phyloP scores from a whole-genome alignment of 2,329 filamentous ascomycete species.

The Zymoseptoria ardabiliae region DNA sequence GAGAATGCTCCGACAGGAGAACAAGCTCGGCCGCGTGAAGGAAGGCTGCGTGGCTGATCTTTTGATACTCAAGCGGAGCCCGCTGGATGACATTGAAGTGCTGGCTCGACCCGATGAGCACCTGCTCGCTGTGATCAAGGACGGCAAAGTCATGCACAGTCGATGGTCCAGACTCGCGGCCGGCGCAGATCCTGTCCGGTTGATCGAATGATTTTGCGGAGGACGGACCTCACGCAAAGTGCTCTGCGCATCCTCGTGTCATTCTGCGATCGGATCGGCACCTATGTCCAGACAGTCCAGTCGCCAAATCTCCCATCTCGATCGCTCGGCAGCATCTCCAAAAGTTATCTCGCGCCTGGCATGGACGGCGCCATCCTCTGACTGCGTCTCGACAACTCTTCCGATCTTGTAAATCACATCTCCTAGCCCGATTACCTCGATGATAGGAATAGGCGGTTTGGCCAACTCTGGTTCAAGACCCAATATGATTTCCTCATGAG shows the following conservation, averaged over 20 bases:
- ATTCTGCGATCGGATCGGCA: conserved; percentile 16
- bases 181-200: conserved; percentile 12
- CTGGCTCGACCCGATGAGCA: conserved; percentile 43
- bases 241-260: neutral
- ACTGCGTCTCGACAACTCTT: conserved; percentile 13
- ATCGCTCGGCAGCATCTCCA: conserved; percentile 31
- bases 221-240: conserved; percentile 1
- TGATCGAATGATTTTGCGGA: conserved; percentile 13
- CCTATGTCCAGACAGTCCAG: conserved; percentile 33
- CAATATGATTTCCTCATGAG: conserved; percentile 25
- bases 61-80: conserved; percentile 46
- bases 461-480: conserved; percentile 22
- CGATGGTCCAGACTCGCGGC: conserved; percentile 24
- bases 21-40: conserved; percentile 44
- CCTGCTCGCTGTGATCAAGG: conserved; percentile 48
- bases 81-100: conserved; percentile 48
- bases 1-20: conserved; percentile 41
- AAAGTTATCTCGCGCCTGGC: conserved; percentile 25
- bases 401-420: conserved; percentile 33
- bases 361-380: conserved; percentile 20
- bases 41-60: conserved; percentile 48
- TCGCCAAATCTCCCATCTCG: conserved; percentile 39
- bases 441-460: conserved; percentile 10
- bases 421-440: conserved; percentile 36
- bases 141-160: conserved; percentile 42